Evolutionary conservation across 441 rosid genomes (phyloP).

Genomic region (Erysimum pusillum): DNA sequence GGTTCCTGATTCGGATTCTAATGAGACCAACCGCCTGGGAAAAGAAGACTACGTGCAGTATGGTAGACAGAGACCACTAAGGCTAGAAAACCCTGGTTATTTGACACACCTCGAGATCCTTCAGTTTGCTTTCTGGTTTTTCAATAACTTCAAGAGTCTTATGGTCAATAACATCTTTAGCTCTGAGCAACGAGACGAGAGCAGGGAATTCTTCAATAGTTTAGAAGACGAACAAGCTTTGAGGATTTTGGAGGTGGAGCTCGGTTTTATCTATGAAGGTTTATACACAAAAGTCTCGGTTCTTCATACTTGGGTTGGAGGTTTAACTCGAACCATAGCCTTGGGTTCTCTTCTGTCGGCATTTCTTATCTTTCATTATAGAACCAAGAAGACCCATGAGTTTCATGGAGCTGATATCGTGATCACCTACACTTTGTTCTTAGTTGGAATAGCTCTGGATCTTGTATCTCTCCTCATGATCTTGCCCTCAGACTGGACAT

Average conservation of each 20-base stretch:
- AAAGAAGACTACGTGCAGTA: background rate
- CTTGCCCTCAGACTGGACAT: slow-evolving; percentile 57
- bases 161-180: slow-evolving; percentile 50
- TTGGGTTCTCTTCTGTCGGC: slow-evolving; percentile 43
- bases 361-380: slow-evolving; percentile 39
- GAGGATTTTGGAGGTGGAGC: slow-evolving; percentile 57
- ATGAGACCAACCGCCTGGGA: background rate
- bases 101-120: slow-evolving; percentile 37
- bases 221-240: slow-evolving; percentile 43
- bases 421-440: slow-evolving; percentile 55
- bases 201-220: slow-evolving; percentile 48
- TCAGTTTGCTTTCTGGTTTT: slow-evolving; percentile 42
- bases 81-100: background rate
- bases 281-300: slow-evolving; percentile 52
- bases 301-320: slow-evolving; percentile 40
- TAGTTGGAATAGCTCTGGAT: slow-evolving; percentile 56
- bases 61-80: background rate
- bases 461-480: slow-evolving; percentile 38
- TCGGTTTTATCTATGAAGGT: slow-evolving; percentile 59
- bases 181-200: slow-evolving; percentile 29
- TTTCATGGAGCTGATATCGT: slow-evolving; percentile 41
- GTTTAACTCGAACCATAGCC: slow-evolving; percentile 43
- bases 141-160: slow-evolving; percentile 48
- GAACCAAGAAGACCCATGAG: slow-evolving; percentile 8
- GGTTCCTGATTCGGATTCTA: background rate